Evolutionary conservation across 2,329 filamentous ascomycete species (phyloP).

Genomic region (Aschersonia sp.): DNA sequence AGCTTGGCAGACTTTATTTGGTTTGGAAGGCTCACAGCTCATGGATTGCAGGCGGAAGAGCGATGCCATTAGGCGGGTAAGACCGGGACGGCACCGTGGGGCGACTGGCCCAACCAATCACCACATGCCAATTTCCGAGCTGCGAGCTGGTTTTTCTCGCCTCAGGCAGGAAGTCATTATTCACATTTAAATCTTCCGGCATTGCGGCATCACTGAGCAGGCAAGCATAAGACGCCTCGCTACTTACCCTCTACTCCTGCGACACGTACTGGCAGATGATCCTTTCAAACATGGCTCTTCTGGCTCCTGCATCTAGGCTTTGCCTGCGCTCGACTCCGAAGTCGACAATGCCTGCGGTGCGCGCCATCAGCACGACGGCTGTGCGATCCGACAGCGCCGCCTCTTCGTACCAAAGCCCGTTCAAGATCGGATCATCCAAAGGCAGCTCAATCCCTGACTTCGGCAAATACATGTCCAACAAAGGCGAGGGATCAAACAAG

Average conservation of each 20-base stretch:
- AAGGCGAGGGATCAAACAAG: conserved; percentile 58
- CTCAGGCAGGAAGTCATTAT: conserved; percentile 27
- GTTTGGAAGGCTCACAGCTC: no score
- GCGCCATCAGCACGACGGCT: conserved; percentile 42
- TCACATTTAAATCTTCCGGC: conserved; percentile 26
- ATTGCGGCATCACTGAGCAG: conserved; percentile 21
- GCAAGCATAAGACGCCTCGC: conserved; percentile 4
- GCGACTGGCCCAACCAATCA: conserved; percentile 26
- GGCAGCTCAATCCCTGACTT: conserved; percentile 74
- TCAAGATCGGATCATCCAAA: conserved; percentile 43
- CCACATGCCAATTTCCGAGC: conserved; percentile 29
- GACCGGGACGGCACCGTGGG: conserved; percentile 9
- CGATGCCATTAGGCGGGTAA: conserved; percentile 9
- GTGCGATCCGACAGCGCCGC: conserved; percentile 32
- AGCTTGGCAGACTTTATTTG: no score
- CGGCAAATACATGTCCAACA: conserved; percentile 68
- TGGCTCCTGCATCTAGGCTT: conserved; percentile 53
- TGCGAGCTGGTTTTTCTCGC: conserved; percentile 10
- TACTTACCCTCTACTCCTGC: conserved; percentile 3
- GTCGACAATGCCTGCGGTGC: conserved; percentile 25
- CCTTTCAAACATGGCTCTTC: conserved; percentile 43
- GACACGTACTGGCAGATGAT: conserved; percentile 4
- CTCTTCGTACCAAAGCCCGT: conserved; percentile 44
- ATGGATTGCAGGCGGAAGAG: neutral
- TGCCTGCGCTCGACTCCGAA: conserved; percentile 46